Conservation (phyloP, 2,329 filamentous ascomycete genomes). For the Venturia effusa region DNA sequence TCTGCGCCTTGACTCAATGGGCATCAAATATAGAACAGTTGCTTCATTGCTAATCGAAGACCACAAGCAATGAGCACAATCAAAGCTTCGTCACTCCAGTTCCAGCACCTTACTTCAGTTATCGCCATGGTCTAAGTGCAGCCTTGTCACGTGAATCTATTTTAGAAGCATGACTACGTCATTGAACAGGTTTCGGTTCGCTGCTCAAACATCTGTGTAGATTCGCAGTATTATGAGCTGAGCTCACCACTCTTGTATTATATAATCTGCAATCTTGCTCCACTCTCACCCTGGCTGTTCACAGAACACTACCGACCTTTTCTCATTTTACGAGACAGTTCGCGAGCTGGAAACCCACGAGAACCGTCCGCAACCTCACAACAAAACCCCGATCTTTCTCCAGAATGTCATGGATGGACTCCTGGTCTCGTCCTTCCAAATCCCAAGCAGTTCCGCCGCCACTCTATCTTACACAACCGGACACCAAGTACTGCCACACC, state of each 20-base stretch:
- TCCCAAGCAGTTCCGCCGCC: slow-evolving; percentile 37
- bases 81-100: too few species aligned
- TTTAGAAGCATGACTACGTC: neutral
- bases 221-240: too few species aligned
- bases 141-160: neutral
- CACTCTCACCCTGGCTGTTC: neutral
- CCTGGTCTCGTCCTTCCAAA: slow-evolving; percentile 34
- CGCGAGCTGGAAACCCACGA: neutral
- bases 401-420: slow-evolving; percentile 40
- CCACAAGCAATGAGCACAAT: too few species aligned
- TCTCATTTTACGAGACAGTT: neutral
- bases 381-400: neutral
- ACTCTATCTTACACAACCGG: slow-evolving; percentile 41
- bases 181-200: neutral
- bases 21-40: too few species aligned
- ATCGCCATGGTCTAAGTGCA: too few species aligned
- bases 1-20: too few species aligned
- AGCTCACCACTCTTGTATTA: neutral
- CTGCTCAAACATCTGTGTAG: too few species aligned
- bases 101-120: too few species aligned
- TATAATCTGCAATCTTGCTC: neutral
- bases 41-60: too few species aligned
- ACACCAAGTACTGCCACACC: slow-evolving; percentile 44
- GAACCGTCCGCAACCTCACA: neutral
- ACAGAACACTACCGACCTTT: neutral